Conservation (phyloP, 2,329 filamentous ascomycete genomes). For the Colletotrichum horii region DNA sequence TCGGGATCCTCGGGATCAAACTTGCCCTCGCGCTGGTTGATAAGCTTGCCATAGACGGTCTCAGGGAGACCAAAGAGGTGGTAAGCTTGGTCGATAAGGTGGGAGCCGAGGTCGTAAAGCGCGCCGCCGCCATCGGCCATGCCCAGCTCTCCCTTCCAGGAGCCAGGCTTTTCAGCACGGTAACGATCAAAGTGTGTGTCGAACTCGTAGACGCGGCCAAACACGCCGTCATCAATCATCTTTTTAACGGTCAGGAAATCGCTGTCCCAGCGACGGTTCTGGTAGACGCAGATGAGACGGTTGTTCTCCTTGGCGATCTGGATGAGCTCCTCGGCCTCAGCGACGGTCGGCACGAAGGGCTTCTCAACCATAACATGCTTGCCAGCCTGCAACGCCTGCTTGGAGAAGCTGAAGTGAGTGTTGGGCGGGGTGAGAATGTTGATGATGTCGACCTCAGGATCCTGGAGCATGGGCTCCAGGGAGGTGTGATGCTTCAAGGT, state of each 20-base stretch:
- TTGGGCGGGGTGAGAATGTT: slow-evolving; percentile 75
- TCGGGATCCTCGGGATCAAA: slow-evolving; percentile 58
- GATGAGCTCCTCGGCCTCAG: slow-evolving; percentile 70
- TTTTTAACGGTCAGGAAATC: slow-evolving; percentile 76
- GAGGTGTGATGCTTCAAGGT: slow-evolving; percentile 67
- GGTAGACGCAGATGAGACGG: slow-evolving; percentile 70
- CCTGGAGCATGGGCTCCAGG: slow-evolving; percentile 66
- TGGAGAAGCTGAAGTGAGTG: slow-evolving; percentile 71
- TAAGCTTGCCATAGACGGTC: slow-evolving; percentile 70
- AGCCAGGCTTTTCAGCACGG: slow-evolving; percentile 60
- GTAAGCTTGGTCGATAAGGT: slow-evolving; percentile 78
- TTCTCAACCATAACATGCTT: slow-evolving; percentile 86
- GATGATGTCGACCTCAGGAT: slow-evolving; percentile 70
- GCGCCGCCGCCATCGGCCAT: slow-evolving; percentile 69
- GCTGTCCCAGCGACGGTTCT: slow-evolving; percentile 79
- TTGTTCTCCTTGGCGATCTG: slow-evolving; percentile 55
- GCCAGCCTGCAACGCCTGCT: slow-evolving; percentile 68
- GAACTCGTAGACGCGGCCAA: slow-evolving; percentile 79
- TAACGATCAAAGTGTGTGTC: slow-evolving; percentile 83
- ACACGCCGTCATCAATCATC: slow-evolving; percentile 60
- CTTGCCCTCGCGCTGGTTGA: slow-evolving; percentile 64
- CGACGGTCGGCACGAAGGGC: slow-evolving; percentile 76
- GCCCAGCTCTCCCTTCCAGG: slow-evolving; percentile 70
- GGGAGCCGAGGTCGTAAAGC: slow-evolving; percentile 77
- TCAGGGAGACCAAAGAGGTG: slow-evolving; percentile 72